Conservation (phyloP, 495 filamentous ascomycete genomes). For the Penicillium manginii region DNA sequence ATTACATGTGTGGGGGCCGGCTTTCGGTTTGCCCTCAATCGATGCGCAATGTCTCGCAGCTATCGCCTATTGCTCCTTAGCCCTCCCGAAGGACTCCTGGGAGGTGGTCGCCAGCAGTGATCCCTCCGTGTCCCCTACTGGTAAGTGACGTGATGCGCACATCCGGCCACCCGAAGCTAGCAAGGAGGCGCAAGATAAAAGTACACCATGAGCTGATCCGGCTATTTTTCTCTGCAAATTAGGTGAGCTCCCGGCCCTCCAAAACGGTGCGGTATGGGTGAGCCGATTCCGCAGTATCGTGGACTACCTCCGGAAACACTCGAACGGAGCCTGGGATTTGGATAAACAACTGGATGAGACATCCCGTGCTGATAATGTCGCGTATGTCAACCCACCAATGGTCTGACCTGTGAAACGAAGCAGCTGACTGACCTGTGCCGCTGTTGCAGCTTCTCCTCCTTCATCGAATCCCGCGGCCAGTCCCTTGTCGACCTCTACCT, state of each 20-base stretch:
- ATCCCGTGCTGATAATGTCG: constrained; percentile 56
- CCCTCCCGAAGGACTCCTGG: constrained; percentile 66
- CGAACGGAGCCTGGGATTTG: constrained; percentile 56
- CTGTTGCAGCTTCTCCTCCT: constrained; percentile 56
- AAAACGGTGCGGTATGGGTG: constrained; percentile 64
- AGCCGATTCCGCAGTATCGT: constrained; percentile 76
- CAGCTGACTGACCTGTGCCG: neutral
- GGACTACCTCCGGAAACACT: constrained; percentile 63
- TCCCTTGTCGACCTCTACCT: constrained; percentile 78
- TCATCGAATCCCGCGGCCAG: constrained; percentile 64
- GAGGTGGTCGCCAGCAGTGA: constrained; percentile 75
- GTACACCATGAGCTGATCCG: constrained; percentile 6
- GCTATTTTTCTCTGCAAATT: constrained; percentile 10
- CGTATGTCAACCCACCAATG: constrained; percentile 42
- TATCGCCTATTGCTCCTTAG: constrained; percentile 69
- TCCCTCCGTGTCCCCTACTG: constrained; percentile 71
- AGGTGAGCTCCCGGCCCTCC: constrained; percentile 78
- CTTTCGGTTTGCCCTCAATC: constrained; percentile 84
- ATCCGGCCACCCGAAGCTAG: constrained; percentile 10
- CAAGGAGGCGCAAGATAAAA: constrained; percentile 2
- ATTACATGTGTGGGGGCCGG: constrained; percentile 91
- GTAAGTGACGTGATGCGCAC: constrained; percentile 56
- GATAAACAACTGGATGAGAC: constrained; percentile 51
- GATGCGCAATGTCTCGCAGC: constrained; percentile 85
- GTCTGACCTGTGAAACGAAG: neutral